These are phyloP conservation scores for Salvia splendens DNA, from an alignment of 257 asterid species.

Conservation along the genomic window DNA sequence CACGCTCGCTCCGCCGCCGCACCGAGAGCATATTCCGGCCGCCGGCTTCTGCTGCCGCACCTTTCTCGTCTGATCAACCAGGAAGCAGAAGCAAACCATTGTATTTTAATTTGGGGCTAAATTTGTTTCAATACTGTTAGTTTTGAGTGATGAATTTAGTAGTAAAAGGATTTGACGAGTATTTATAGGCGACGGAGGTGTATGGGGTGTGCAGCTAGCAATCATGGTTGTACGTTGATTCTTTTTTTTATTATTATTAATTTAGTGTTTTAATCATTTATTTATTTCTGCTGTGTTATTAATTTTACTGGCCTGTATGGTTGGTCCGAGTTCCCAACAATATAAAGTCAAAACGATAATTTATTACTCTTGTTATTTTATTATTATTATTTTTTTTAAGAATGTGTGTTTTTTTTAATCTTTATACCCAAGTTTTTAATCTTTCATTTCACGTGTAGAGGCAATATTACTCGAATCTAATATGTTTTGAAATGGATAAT, in stretches of 20 bases:
- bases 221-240: conserved; percentile 25
- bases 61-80: conserved; percentile 83
- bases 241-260: not conserved
- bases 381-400: no score
- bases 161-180: conserved; percentile 9
- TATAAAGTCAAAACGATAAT: not conserved
- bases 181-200: conserved; percentile 31
- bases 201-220: not conserved
- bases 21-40: conserved; percentile 84
- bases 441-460: no score
- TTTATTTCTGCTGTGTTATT: not conserved
- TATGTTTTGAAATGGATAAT: no score
- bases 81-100: conserved; percentile 90
- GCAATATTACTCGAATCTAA: no score
- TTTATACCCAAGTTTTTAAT: no score
- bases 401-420: no score
- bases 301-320: not conserved
- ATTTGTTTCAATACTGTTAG: no score
- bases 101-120: not conserved
- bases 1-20: conserved; percentile 98
- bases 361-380: not conserved
- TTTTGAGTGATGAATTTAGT: not conserved
- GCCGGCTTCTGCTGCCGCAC: conserved; percentile 85
- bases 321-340: conserved; percentile 2
- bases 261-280: not conserved